Evolutionary conservation across 305 asterid genomes (phyloP).

Genomic region (Andrographis paniculata): DNA sequence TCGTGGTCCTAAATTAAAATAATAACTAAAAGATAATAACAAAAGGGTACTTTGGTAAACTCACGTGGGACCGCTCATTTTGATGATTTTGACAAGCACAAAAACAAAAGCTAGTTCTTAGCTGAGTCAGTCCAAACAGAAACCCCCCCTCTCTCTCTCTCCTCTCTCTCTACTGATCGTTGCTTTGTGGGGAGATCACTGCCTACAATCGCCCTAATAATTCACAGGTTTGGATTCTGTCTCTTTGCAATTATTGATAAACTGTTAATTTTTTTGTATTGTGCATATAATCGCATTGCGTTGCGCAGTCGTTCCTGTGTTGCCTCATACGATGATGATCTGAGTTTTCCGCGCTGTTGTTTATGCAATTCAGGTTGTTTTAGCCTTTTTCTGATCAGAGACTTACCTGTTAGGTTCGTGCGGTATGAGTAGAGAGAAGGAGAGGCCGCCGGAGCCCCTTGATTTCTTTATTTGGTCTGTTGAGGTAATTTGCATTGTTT

Average conservation of each 20-base stretch:
- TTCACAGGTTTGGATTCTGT: conserved; percentile 29
- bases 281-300: conserved; percentile 1
- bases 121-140: not conserved
- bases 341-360: conserved; percentile 11
- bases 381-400: not conserved
- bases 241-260: conserved; percentile 26
- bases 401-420: conserved; percentile 15
- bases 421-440: conserved; percentile 58
- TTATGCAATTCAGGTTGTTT: too few species aligned
- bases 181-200: conserved; percentile 22
- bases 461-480: conserved; percentile 95
- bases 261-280: conserved; percentile 18
- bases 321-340: conserved; percentile 21
- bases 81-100: not conserved
- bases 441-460: conserved; percentile 80
- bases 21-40: too few species aligned
- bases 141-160: conserved; percentile 10
- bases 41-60: too few species aligned
- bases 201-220: conserved; percentile 22
- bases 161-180: conserved; percentile 11
- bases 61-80: too few species aligned
- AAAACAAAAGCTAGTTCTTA: not conserved
- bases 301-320: conserved; percentile 1
- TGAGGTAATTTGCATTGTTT: conserved; percentile 42
- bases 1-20: too few species aligned